Conservation (phyloP, 2,329 filamentous ascomycete genomes). For the Penicillium sp. region DNA sequence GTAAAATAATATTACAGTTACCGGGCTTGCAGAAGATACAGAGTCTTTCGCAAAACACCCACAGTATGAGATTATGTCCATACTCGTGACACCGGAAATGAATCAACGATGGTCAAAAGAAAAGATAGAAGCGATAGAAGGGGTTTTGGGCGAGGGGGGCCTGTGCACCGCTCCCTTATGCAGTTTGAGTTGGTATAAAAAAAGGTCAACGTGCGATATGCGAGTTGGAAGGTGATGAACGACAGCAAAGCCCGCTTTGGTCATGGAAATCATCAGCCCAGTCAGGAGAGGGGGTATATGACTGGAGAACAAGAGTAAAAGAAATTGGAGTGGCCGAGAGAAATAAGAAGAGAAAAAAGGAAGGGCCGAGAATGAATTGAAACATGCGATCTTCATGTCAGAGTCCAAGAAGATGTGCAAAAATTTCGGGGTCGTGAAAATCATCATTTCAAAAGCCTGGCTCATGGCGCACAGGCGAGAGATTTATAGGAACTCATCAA, state of each 20-base stretch:
- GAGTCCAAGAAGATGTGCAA: constrained; percentile 25
- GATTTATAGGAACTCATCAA: constrained; percentile 50
- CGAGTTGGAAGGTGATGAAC: constrained; percentile 28
- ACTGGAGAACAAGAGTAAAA: constrained; percentile 16
- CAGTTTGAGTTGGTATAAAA: not conserved
- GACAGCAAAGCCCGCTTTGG: constrained; percentile 50
- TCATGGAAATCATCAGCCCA: constrained; percentile 40
- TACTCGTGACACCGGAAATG: constrained; percentile 34
- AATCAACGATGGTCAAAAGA: constrained; percentile 15
- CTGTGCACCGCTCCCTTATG: not conserved
- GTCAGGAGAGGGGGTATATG: constrained; percentile 25
- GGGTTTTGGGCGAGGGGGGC: not conserved
- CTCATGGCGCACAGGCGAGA: constrained; percentile 1
- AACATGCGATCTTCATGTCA: constrained; percentile 22
- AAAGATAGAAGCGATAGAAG: constrained; percentile 16
- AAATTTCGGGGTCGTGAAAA: constrained; percentile 35
- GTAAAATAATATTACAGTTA: constrained; percentile 43
- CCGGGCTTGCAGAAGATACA: constrained; percentile 21
- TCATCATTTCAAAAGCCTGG: constrained; percentile 35
- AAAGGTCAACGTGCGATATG: constrained; percentile 13
- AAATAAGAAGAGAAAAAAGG: constrained; percentile 12
- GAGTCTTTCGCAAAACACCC: constrained; percentile 17
- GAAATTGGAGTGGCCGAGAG: constrained; percentile 12
- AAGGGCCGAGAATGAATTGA: constrained; percentile 12
- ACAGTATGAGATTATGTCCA: constrained; percentile 29